Percentiles rank a stretch among this genome's conserved stretches.
These are phyloP conservation scores for Fraxinus baroniana DNA, from an alignment of 305 asterid species.

Conservation along the genomic window DNA sequence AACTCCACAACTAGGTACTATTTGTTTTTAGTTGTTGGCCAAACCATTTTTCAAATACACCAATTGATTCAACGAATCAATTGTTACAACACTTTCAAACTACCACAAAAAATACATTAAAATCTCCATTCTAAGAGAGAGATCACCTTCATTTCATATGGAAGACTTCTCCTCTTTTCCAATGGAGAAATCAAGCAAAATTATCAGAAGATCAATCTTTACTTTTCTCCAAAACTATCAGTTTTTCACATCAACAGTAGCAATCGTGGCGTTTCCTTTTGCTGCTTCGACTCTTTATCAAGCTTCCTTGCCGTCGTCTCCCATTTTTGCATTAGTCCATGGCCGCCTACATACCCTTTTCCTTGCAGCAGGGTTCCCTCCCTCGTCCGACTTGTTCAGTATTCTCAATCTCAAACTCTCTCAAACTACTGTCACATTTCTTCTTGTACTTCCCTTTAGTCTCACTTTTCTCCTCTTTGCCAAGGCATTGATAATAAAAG, in stretches of 20 bases:
- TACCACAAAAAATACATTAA: constrained; percentile 22
- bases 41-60: constrained; percentile 39
- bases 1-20: constrained; percentile 31
- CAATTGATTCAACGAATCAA: neutral
- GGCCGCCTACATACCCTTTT: constrained; percentile 44
- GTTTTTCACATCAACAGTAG: constrained; percentile 49
- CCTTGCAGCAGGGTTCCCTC: constrained; percentile 61
- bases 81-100: constrained; percentile 28
- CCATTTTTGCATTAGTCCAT: constrained; percentile 35
- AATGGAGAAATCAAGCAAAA: constrained; percentile 42
- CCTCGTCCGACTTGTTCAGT: constrained; percentile 47
- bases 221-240: constrained; percentile 57
- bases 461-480: constrained; percentile 66
- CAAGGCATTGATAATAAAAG: constrained; percentile 38
- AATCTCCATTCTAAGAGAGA: neutral
- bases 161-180: constrained; percentile 22
- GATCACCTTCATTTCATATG: neutral
- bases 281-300: constrained; percentile 55
- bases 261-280: constrained; percentile 56
- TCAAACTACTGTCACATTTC: constrained; percentile 51
- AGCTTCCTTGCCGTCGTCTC: constrained; percentile 43
- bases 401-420: constrained; percentile 62
- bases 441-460: constrained; percentile 53
- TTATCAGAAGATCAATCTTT: constrained; percentile 64
- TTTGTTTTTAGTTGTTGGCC: constrained; percentile 54